phyloP scores from a whole-genome alignment of 208 protist species.

The Pavlovales sp. region DNA sequence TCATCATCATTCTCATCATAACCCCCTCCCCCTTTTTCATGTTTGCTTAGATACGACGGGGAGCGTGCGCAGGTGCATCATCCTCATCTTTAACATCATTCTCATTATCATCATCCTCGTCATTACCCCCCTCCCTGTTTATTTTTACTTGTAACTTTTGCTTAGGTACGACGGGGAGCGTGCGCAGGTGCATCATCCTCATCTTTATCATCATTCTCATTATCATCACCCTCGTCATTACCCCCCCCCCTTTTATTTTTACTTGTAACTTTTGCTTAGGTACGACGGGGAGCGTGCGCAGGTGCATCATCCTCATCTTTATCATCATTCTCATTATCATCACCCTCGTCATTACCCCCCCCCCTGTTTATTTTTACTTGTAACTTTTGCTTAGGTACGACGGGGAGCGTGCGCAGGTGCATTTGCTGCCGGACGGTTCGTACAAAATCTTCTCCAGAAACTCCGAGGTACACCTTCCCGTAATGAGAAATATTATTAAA shows the following conservation, averaged over 20 bases:
- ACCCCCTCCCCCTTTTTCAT: constrained; percentile 90
- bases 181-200: constrained; percentile 50
- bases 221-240: constrained; percentile 77
- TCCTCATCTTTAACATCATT: not conserved
- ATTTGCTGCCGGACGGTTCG: constrained; percentile 51
- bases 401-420: constrained; percentile 52
- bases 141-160: not conserved
- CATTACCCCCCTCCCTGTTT: constrained; percentile 94
- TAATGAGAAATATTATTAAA: too few species aligned
- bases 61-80: not conserved
- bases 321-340: constrained; percentile 4
- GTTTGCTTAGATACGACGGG: too few species aligned
- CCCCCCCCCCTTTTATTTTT: constrained; percentile 87
- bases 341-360: constrained; percentile 92
- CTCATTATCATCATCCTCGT: constrained; percentile 65
- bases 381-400: too few species aligned
- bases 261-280: not conserved
- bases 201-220: not conserved
- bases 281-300: not conserved
- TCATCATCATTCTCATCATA: constrained; percentile 73
- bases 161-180: constrained; percentile 57
- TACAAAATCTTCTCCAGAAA: constrained; percentile 63
- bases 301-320: not conserved
- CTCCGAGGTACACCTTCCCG: too few species aligned
- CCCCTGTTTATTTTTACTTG: constrained; percentile 71